Percentiles rank a stretch among this genome's conserved stretches.
Conservation (phyloP, 345 rosid genomes). For the Leavenworthia alabamica region DNA sequence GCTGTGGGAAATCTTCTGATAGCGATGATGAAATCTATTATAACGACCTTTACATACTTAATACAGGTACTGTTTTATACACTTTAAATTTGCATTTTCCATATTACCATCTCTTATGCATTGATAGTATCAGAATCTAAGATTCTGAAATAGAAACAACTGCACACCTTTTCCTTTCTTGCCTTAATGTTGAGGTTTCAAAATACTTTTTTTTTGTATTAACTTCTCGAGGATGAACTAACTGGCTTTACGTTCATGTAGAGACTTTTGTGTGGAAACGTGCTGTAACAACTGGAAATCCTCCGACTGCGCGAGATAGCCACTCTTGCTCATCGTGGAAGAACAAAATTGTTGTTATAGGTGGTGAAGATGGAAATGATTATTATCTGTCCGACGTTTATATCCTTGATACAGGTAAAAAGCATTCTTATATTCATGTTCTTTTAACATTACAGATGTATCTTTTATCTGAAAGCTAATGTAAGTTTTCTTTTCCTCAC, state of each 20-base stretch:
- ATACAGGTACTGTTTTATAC: slow-evolving; percentile 54
- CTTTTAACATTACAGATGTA: slow-evolving; percentile 1
- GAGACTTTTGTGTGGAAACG: slow-evolving; percentile 93
- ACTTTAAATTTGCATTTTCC: neutral
- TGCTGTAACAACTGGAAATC: slow-evolving; percentile 64
- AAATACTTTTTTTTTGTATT: neutral
- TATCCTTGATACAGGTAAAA: slow-evolving; percentile 79
- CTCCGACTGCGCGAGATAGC: slow-evolving; percentile 94
- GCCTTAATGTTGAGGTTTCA: neutral
- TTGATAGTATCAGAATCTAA: neutral
- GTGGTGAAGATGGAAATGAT: slow-evolving; percentile 97
- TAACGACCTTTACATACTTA: slow-evolving; percentile 76
- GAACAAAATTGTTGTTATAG: slow-evolving; percentile 75
- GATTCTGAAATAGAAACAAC: neutral
- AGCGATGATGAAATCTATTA: slow-evolving; percentile 70
- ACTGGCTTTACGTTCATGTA: slow-evolving; percentile 28
- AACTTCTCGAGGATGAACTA: neutral
- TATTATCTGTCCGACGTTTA: slow-evolving; percentile 91
- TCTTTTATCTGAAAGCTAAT: neutral
- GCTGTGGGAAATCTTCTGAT: slow-evolving; percentile 72
- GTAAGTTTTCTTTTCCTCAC: neutral
- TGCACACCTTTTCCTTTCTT: neutral
- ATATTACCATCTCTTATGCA: neutral
- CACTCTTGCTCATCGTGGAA: slow-evolving; percentile 96
- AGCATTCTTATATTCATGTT: neutral